A percentile compares a stretch with the other conserved stretches of the same genome.
phyloP scores from a whole-genome alignment of 1,139 yeast species.

The Hyphopichia wangnamkhiaoensis region DNA sequence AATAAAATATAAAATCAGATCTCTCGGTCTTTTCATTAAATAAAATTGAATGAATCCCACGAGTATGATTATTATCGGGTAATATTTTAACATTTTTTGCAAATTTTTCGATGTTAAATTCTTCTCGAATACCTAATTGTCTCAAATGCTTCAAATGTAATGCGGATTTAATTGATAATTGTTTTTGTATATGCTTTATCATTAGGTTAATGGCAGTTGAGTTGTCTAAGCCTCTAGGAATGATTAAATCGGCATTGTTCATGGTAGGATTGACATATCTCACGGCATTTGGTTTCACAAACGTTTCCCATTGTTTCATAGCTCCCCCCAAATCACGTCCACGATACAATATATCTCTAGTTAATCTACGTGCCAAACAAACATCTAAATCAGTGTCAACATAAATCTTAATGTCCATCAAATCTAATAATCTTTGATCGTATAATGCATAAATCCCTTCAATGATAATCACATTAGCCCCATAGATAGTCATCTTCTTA shows the following conservation, averaged over 20 bases:
- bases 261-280: slow-evolving; percentile 75
- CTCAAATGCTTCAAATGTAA: slow-evolving; percentile 64
- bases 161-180: slow-evolving; percentile 62
- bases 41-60: slow-evolving; percentile 71
- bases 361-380: slow-evolving; percentile 83
- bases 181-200: slow-evolving; percentile 77
- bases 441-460: slow-evolving; percentile 90
- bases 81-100: slow-evolving; percentile 37
- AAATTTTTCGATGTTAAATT: slow-evolving; percentile 29
- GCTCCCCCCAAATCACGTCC: slow-evolving; percentile 85
- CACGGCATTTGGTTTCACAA: slow-evolving; percentile 91
- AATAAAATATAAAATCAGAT: slow-evolving; percentile 82
- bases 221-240: slow-evolving; percentile 89
- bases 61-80: slow-evolving; percentile 65
- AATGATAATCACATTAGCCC: slow-evolving; percentile 88
- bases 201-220: slow-evolving; percentile 75
- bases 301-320: slow-evolving; percentile 83
- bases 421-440: slow-evolving; percentile 63
- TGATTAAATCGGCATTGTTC: slow-evolving; percentile 77
- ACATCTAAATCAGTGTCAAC: slow-evolving; percentile 94
- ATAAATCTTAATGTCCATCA: slow-evolving; percentile 85
- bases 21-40: slow-evolving; percentile 56
- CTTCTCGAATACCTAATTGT: slow-evolving; percentile 47
- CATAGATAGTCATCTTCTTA: slow-evolving; percentile 76
- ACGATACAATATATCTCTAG: slow-evolving; percentile 81